These are phyloP conservation scores for Acidomyces sp. DNA, from an alignment of 495 filamentous ascomycete genomes.

Conservation along the genomic window DNA sequence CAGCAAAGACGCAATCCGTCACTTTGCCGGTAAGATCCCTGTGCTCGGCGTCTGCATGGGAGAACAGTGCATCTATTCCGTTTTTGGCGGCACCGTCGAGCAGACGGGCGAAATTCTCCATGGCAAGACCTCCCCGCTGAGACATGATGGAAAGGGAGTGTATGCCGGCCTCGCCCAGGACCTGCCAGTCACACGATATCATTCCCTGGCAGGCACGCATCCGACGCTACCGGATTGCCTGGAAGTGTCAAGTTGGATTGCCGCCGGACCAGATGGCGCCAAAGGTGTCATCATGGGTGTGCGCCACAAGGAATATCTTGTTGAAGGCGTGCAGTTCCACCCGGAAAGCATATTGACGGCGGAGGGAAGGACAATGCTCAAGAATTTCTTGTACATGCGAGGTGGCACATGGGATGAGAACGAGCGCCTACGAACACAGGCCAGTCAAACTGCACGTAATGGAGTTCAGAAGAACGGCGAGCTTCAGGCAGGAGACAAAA, in stretches of 20 bases:
- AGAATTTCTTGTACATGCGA: conserved; percentile 76
- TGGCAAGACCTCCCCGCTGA: conserved; percentile 84
- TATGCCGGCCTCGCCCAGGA: conserved; percentile 65
- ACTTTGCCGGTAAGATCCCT: conserved; percentile 93
- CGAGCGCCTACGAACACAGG: conserved; percentile 27
- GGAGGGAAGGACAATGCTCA: conserved; percentile 76
- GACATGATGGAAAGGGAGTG: conserved; percentile 77
- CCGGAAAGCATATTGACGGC: conserved; percentile 92
- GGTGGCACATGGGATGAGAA: conserved; percentile 87
- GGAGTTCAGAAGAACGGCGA: conserved; percentile 17
- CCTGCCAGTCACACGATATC: conserved; percentile 84
- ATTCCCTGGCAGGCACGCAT: conserved; percentile 89
- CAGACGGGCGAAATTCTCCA: conserved; percentile 94
- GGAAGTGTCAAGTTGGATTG: conserved; percentile 77
- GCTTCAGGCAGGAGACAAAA: conserved; percentile 33
- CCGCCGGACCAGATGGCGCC: conserved; percentile 43
- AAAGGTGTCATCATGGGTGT: conserved; percentile 92
- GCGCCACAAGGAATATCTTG: conserved; percentile 72
- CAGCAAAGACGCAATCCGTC: conserved; percentile 73
- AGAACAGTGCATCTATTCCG: conserved; percentile 90
- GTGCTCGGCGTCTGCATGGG: conserved; percentile 99
- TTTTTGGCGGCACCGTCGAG: conserved; percentile 81
- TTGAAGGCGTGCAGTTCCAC: conserved; percentile 96
- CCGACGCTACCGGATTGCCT: conserved; percentile 74
- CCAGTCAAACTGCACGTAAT: conserved; percentile 23